phyloP scores from a whole-genome alignment of 345 rosid genomes.

The Arabis alpina region DNA sequence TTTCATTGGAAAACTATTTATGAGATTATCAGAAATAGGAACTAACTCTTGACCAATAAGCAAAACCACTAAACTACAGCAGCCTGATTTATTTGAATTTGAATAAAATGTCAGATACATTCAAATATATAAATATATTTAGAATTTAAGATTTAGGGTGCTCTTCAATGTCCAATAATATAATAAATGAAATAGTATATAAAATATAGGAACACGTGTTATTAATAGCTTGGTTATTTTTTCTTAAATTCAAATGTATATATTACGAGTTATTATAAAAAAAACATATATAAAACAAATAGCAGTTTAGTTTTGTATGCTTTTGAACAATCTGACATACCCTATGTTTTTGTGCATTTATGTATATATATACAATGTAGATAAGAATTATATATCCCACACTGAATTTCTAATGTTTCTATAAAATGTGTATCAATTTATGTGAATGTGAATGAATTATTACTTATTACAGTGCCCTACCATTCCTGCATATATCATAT shows the following conservation, averaged over 20 bases:
- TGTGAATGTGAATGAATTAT: constrained; percentile 31
- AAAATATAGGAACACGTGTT: constrained; percentile 14
- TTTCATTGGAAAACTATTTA: too few species aligned
- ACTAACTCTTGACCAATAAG: constrained; percentile 12
- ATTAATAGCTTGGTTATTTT: not conserved
- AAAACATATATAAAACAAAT: constrained; percentile 16
- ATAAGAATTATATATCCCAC: constrained; percentile 20
- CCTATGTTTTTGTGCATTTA: constrained; percentile 33
- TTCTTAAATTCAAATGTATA: constrained; percentile 2
- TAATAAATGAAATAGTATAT: not conserved
- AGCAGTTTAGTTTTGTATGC: constrained; percentile 34
- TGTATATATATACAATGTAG: constrained; percentile 30
- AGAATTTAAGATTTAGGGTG: not conserved
- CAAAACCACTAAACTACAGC: not conserved
- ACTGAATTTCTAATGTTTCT: constrained; percentile 10
- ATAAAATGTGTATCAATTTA: constrained; percentile 13
- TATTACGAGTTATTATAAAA: not conserved
- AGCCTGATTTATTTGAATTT: constrained; percentile 5
- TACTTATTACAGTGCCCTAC: constrained; percentile 39
- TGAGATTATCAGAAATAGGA: not conserved
- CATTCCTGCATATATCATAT: constrained; percentile 27
- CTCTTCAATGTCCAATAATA: constrained; percentile 3
- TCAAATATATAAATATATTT: not conserved
- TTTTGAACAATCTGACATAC: constrained; percentile 36
- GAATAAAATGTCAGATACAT: not conserved